Base-by-base conservation (phyloP, 306 rosid genomes). In the Potentilla sterilis region DNA sequence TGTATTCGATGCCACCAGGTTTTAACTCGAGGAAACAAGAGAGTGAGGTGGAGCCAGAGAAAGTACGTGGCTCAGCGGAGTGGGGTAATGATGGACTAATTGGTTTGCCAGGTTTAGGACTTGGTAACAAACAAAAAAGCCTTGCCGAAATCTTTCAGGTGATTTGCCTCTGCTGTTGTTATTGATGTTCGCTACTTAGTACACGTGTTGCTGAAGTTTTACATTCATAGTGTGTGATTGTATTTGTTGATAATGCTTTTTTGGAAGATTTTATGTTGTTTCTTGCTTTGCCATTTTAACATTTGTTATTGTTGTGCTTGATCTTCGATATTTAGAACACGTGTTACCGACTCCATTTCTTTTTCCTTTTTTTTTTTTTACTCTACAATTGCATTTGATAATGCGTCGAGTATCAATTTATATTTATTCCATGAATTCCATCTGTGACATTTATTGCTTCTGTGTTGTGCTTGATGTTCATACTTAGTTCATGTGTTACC, bases 121-220 rank as follows among this genome's bases (percentile, higher is more conserved):
- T 89, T 76, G 86, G 93, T 73, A 87, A 74, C 91, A 89, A 89
- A 82, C 97, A 89, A 38, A 93, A 88, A 79, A 94, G 97, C 78
- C 84, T 91, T 77, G 97, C 97, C 18, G 97, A 95, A 78, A 90
- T 90, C 77, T 92, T 95, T 75, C 97, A 95, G 99, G 99, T 95
- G 79, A 78, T 73, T 76, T 79, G 35, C 71, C 76, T 72, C 55
- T 77, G 67, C 71, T 14, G 15, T 69, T 72, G n/a, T 72, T 70
- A 22, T 80, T 18, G 44, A 18, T 41, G 8, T 69, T 41, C 0
- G 1, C 38, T 41, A 10, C 13, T 47, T 13, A n/a, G 51, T 82
- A 24, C 14, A 13, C 12, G 19, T 74, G 49, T 28, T 46, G 18
- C 40, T 64, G 62, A 54, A 42, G 47, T 44, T 7, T 48, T 69